A percentile compares a stretch with the other conserved stretches of the same genome.
phyloP scores from a whole-genome alignment of 768 basidiomycete genomes.

The Lentinula raphanica region DNA sequence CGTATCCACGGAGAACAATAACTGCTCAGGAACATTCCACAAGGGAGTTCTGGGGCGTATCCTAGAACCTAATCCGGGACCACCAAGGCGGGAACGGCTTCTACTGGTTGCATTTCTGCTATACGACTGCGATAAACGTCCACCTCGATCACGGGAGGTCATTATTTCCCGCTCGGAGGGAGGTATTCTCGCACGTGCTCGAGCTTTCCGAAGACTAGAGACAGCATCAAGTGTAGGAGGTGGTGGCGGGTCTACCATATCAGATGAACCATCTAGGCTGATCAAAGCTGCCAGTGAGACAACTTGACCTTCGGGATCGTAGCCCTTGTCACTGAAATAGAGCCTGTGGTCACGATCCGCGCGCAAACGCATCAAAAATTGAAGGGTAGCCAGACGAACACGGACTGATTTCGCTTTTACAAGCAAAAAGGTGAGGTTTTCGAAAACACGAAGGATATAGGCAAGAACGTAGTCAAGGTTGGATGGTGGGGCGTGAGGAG shows the following conservation, averaged over 20 bases:
- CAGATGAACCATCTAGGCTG: constrained; percentile 33
- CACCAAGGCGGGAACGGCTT: constrained; percentile 55
- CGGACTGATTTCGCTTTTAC: constrained; percentile 43
- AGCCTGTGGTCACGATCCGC: constrained; percentile 87
- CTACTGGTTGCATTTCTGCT: constrained; percentile 43
- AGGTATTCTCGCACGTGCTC: constrained; percentile 30
- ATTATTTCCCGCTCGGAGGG: constrained; percentile 50
- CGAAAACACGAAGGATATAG: constrained; percentile 52
- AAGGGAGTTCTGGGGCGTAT: constrained; percentile 24
- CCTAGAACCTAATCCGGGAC: constrained; percentile 19
- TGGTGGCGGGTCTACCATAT: background rate
- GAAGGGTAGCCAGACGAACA: constrained; percentile 67
- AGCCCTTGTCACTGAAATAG: constrained; percentile 49
- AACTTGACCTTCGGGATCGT: constrained; percentile 56
- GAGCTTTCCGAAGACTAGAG: constrained; percentile 36
- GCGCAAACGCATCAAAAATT: constrained; percentile 84
- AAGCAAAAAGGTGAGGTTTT: constrained; percentile 43
- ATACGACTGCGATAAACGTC: constrained; percentile 27
- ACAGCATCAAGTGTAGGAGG: constrained; percentile 7
- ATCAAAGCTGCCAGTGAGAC: constrained; percentile 59
- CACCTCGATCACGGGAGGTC: constrained; percentile 48
- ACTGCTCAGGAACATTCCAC: constrained; percentile 66
- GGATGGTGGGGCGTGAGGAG: constrained; percentile 53
- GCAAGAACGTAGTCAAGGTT: constrained; percentile 40
- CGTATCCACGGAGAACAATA: constrained; percentile 52